phyloP scores from a whole-genome alignment of 2,329 filamentous ascomycete species.

The Epicoccum sorghinum region DNA sequence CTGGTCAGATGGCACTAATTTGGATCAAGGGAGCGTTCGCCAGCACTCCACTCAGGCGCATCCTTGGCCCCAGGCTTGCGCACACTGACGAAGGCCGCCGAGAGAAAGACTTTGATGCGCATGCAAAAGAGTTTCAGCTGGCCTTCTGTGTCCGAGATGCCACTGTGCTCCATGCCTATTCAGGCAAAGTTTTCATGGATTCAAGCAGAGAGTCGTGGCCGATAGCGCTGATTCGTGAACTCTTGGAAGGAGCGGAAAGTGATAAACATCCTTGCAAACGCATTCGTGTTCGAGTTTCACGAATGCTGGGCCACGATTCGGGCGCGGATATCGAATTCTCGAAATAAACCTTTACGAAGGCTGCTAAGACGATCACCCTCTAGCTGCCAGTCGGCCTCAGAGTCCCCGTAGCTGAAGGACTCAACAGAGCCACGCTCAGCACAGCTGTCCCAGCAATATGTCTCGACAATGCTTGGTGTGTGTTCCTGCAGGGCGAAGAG shows the following conservation, averaged over 20 bases:
- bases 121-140: conserved; percentile 14
- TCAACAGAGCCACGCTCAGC: conserved; percentile 1
- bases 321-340: background rate
- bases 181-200: conserved; percentile 14
- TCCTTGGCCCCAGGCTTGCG: conserved; percentile 9
- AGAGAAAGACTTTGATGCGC: conserved; percentile 8
- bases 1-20: conserved; percentile 14
- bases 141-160: conserved; percentile 11
- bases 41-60: conserved; percentile 11
- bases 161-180: conserved; percentile 19
- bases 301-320: conserved; percentile 15
- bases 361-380: background rate
- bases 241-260: conserved; percentile 26
- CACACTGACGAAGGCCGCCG: conserved; percentile 9
- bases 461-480: conserved; percentile 10
- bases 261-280: conserved; percentile 29
- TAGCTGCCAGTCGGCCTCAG: background rate
- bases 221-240: conserved; percentile 32
- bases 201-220: conserved; percentile 18
- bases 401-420: background rate
- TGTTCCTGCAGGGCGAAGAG: conserved; percentile 28
- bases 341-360: background rate
- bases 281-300: conserved; percentile 30
- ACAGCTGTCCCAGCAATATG: conserved; percentile 8
- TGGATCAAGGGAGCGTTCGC: conserved; percentile 14